Percentiles rank a stretch among this genome's conserved stretches.
Evolutionary conservation across 2,329 filamentous ascomycete species (phyloP).

Genomic region (Colletotrichum sublineola): DNA sequence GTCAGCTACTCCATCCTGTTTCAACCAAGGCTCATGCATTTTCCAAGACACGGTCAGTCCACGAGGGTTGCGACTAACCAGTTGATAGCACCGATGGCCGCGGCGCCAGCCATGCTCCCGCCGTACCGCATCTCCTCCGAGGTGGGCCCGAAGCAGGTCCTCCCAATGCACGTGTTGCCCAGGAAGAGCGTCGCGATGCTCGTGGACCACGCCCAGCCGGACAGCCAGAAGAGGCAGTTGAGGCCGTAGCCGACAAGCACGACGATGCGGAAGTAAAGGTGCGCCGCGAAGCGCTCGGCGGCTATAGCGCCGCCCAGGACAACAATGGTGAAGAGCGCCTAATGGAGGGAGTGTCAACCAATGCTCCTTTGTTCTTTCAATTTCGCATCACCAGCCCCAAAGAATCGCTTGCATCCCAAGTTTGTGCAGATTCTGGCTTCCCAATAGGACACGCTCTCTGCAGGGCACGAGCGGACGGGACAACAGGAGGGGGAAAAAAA

Average conservation of each 20-base stretch:
- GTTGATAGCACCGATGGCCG: constrained; percentile 57
- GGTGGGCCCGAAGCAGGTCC: constrained; percentile 45
- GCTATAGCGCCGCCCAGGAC: constrained; percentile 55
- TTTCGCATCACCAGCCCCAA: neutral
- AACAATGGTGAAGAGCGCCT: constrained; percentile 58
- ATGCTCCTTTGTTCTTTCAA: neutral
- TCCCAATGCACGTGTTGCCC: constrained; percentile 39
- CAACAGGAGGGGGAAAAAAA: constrained; percentile 34
- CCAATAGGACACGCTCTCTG: neutral
- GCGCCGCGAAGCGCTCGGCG: constrained; percentile 53
- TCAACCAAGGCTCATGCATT: no score
- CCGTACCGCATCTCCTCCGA: constrained; percentile 43
- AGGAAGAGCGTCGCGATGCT: constrained; percentile 50
- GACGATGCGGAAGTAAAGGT: constrained; percentile 55
- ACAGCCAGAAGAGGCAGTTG: constrained; percentile 59
- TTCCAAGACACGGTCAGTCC: no score
- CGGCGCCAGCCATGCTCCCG: constrained; percentile 54
- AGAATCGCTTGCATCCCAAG: neutral
- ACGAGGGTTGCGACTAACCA: constrained; percentile 51
- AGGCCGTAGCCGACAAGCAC: constrained; percentile 54
- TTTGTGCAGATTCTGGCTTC: neutral
- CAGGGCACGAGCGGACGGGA: constrained; percentile 13
- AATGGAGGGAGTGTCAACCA: constrained; percentile 11
- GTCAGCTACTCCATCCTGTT: neutral
- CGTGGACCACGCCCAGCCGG: constrained; percentile 58